Evolutionary conservation across 2,329 filamentous ascomycete species (phyloP), one percentile per base, ranked within the genome.

Genomic region (Aquanectria penicillioides): DNA sequence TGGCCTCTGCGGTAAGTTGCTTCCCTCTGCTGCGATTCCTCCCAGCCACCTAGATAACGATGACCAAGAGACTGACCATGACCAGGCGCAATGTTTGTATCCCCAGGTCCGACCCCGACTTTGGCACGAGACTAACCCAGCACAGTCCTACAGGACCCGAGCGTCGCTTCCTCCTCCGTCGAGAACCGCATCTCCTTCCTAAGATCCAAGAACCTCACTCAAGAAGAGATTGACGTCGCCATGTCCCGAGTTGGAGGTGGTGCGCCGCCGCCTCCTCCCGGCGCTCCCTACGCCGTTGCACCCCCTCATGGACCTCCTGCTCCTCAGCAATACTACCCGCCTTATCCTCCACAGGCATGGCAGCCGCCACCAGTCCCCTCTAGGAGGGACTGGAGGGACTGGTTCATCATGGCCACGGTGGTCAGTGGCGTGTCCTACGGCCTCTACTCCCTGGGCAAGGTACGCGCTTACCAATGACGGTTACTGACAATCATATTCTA

Each of bases 361-460:
- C 86, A 86, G 69, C 81, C 81, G 25, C 79, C 85, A 4, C 83
- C 83, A n/a, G n/a, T n/a, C 2, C 78, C 88, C 3, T 93, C 93
- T 3, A 89, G 88, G 73, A 84, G 95, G 71, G 95, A 99, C 78
- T 99, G 95, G 95, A 86, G 96, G 61, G 95, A 99, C 74, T 98
- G 93, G 91, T 99, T 99, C 78, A 98, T 99, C 77, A 97, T 98
- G 93, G 95, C 95, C 7, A 99, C 95, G 0, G 92, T 98, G 11
- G 90, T 96, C 62, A 90, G 93, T 56, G 93, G 94, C 44, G 89
- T 97, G 17, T 86, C 93, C 33, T 98, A 97, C 71, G 94, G 94
- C 0, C 78, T 97, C 18, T 99, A 95, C 74, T 86, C 89, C 64
- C 85, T 97, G 13, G 92, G 93, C 60, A 96, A 96, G 86, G 91